A percentile compares a stretch with the other conserved stretches of the same genome.
phyloP scores from a whole-genome alignment of 225 moss, liverwort and hornwort species.

The Pleurozium schreberi region DNA sequence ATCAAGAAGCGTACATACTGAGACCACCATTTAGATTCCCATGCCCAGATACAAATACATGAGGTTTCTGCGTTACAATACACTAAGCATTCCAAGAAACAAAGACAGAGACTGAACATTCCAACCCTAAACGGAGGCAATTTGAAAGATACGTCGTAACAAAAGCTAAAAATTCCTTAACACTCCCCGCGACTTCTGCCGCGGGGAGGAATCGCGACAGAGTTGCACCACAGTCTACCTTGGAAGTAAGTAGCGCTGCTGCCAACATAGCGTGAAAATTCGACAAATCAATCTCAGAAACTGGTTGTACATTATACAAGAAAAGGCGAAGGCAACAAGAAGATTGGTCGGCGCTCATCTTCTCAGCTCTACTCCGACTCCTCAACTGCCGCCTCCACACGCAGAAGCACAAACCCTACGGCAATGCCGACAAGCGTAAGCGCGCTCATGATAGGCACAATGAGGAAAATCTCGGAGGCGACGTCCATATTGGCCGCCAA shows the following conservation, averaged over 20 bases:
- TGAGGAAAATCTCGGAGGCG: conserved; percentile 37
- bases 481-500: conserved; percentile 43
- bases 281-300: conserved; percentile 11
- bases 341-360: background rate
- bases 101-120: background rate
- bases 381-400: conserved; percentile 83
- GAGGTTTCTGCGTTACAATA: background rate
- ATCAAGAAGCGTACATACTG: background rate
- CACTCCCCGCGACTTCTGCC: background rate
- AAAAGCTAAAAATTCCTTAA: background rate
- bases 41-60: background rate
- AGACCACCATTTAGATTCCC: background rate
- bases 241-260: background rate
- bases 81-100: background rate
- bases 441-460: conserved; percentile 76
- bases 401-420: conserved; percentile 75
- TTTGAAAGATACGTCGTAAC: background rate
- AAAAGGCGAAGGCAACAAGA: background rate
- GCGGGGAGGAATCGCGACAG: background rate
- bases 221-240: background rate
- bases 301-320: conserved; percentile 4
- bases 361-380: conserved; percentile 56
- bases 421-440: conserved; percentile 66
- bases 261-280: background rate
- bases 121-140: background rate